These are phyloP conservation scores for Citrus hindsii DNA, from an alignment of 345 rosid genomes.

Conservation along the genomic window DNA sequence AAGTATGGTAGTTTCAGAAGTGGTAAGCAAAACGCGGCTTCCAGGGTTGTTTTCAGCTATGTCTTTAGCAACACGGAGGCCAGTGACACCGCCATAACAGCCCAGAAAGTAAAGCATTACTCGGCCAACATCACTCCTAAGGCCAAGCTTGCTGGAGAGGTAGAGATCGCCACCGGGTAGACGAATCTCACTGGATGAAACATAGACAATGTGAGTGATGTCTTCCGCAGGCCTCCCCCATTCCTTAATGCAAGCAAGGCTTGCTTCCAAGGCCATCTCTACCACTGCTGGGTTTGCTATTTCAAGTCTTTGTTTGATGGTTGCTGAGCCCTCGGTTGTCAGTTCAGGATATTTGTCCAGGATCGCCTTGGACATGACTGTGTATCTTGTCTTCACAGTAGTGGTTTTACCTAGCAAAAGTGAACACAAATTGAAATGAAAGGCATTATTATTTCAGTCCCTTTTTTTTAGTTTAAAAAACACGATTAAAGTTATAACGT, in stretches of 20 bases:
- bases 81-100: slow-evolving; percentile 89
- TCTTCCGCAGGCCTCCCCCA: slow-evolving; percentile 79
- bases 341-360: slow-evolving; percentile 83
- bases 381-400: slow-evolving; percentile 92
- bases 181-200: slow-evolving; percentile 90
- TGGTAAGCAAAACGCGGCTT: slow-evolving; percentile 70
- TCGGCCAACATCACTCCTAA: slow-evolving; percentile 61
- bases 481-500: too few species aligned
- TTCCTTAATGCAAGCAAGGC: slow-evolving; percentile 72
- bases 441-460: too few species aligned
- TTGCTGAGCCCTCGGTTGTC: slow-evolving; percentile 70
- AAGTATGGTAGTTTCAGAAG: slow-evolving; percentile 89
- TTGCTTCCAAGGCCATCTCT: slow-evolving; percentile 83
- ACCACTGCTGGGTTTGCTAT: slow-evolving; percentile 83
- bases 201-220: slow-evolving; percentile 86
- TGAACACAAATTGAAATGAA: not conserved
- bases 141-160: slow-evolving; percentile 67
- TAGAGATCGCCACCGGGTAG: slow-evolving; percentile 93
- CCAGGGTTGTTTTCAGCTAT: slow-evolving; percentile 95
- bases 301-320: slow-evolving; percentile 83
- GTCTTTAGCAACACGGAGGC: slow-evolving; percentile 94
- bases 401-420: slow-evolving; percentile 74
- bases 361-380: slow-evolving; percentile 80
- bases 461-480: not conserved
- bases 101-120: slow-evolving; percentile 92